Conservation (phyloP, 2,329 filamentous ascomycete genomes). For the Fusarium sp. region DNA sequence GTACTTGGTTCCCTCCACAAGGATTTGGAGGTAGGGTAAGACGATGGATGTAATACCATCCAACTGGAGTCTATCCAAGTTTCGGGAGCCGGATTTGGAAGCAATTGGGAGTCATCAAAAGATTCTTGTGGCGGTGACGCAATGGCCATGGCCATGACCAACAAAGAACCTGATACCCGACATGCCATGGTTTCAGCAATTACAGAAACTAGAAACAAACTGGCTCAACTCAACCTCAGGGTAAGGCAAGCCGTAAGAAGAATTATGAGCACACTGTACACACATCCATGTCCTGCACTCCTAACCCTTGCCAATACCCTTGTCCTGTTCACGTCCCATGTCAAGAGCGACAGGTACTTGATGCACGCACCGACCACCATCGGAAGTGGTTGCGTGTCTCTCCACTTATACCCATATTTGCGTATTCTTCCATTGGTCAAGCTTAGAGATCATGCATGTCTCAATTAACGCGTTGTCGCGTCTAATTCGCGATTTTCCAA, state of each 20-base stretch:
- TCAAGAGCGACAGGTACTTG: slow-evolving; percentile 27
- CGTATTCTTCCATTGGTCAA: slow-evolving; percentile 31
- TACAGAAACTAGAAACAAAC: not conserved
- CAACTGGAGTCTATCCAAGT: slow-evolving; percentile 2
- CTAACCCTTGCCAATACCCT: not conserved
- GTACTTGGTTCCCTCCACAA: not conserved
- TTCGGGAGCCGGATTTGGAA: not conserved
- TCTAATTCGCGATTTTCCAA: slow-evolving; percentile 19
- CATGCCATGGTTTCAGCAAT: not conserved
- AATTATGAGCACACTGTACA: slow-evolving; percentile 12
- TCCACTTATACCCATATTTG: slow-evolving; percentile 21
- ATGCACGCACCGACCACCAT: slow-evolving; percentile 37
- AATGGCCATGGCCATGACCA: not conserved
- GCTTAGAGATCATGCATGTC: slow-evolving; percentile 2
- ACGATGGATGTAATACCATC: slow-evolving; percentile 17
- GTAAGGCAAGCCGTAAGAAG: slow-evolving; percentile 4
- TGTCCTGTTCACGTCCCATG: slow-evolving; percentile 1
- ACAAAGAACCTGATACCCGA: not conserved
- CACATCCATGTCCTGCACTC: not conserved
- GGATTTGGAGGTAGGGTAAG: not conserved
- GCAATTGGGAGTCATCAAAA: not conserved
- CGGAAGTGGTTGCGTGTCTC: slow-evolving; percentile 43
- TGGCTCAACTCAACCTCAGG: not conserved
- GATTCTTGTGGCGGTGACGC: slow-evolving; percentile 2
- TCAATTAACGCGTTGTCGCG: slow-evolving; percentile 35